A percentile compares a stretch with the other conserved stretches of the same genome.
These are phyloP conservation scores for Irpex sp. DNA, from an alignment of 1,284 basidiomycete genomes.

Conservation along the genomic window DNA sequence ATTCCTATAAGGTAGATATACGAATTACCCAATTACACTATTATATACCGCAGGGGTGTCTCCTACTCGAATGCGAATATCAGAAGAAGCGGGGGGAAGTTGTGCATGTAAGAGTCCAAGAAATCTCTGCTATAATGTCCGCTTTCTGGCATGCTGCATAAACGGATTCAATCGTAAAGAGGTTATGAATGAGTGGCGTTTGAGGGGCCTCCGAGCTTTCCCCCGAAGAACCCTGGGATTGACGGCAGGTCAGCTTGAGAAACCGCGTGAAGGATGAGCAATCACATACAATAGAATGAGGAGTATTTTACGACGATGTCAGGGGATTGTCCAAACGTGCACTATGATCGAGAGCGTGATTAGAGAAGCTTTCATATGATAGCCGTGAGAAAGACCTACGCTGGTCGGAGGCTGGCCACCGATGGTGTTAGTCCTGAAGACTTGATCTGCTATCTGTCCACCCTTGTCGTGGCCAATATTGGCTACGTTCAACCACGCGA, in stretches of 20 bases:
- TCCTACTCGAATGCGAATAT: not conserved
- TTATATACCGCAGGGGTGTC: not conserved
- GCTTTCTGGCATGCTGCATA: not conserved
- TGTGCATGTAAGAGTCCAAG: not conserved
- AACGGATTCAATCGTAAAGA: not conserved
- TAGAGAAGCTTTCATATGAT: not conserved
- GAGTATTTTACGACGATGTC: conserved; percentile 29
- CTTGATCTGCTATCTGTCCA: conserved; percentile 39
- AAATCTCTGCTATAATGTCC: not conserved
- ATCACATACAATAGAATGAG: conserved; percentile 28
- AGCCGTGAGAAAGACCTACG: conserved; percentile 27
- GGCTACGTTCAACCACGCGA: conserved; percentile 56
- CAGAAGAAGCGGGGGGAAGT: too few relatives aligned
- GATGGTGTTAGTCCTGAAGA: conserved; percentile 56
- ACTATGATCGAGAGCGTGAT: conserved; percentile 14
- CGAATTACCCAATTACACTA: not conserved
- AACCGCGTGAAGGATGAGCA: not conserved
- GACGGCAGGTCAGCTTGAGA: not conserved
- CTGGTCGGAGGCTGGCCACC: conserved; percentile 61
- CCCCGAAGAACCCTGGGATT: conserved; percentile 16
- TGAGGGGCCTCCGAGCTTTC: conserved; percentile 3
- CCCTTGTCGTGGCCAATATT: conserved; percentile 36
- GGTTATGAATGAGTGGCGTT: not conserved
- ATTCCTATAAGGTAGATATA: not conserved
- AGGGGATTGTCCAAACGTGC: conserved; percentile 18